Conservation (phyloP, 78 protist species). For the Anaeramoeba flamelloides region DNA sequence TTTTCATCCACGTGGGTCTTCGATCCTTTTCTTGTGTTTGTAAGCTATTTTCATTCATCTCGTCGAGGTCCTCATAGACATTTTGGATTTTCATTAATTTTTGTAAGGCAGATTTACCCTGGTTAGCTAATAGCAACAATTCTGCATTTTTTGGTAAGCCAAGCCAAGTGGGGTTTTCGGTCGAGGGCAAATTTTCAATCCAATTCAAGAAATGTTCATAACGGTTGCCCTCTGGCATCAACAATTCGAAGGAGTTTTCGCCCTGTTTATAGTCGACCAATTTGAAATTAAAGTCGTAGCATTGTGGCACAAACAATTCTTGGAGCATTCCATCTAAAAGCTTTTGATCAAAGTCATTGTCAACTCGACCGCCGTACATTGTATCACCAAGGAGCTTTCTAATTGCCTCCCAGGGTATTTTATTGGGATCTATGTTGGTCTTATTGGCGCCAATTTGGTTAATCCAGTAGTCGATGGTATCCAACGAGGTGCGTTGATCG, state of each 20-base stretch:
- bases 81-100: background rate
- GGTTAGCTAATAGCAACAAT: conserved; percentile 21
- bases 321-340: conserved; percentile 48
- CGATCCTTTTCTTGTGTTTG: background rate
- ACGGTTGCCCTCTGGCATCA: conserved; percentile 33
- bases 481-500: conserved; percentile 35
- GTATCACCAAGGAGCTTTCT: conserved; percentile 33
- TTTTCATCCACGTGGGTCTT: background rate
- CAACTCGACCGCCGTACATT: conserved; percentile 73
- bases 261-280: background rate
- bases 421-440: background rate
- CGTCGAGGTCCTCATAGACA: conserved; percentile 33
- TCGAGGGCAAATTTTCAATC: conserved; percentile 39
- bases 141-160: conserved; percentile 67
- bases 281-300: conserved; percentile 19
- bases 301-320: conserved; percentile 35
- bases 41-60: conserved; percentile 6
- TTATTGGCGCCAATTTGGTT: conserved; percentile 11
- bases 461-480: conserved; percentile 72
- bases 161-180: conserved; percentile 59
- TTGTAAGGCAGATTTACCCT: conserved; percentile 18
- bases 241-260: background rate
- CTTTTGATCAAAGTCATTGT: conserved; percentile 74
- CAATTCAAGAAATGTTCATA: conserved; percentile 32
- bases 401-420: background rate